These are phyloP conservation scores for Podospora bellae-mahoneyi DNA, from an alignment of 495 filamentous ascomycete species.

Conservation along the genomic window DNA sequence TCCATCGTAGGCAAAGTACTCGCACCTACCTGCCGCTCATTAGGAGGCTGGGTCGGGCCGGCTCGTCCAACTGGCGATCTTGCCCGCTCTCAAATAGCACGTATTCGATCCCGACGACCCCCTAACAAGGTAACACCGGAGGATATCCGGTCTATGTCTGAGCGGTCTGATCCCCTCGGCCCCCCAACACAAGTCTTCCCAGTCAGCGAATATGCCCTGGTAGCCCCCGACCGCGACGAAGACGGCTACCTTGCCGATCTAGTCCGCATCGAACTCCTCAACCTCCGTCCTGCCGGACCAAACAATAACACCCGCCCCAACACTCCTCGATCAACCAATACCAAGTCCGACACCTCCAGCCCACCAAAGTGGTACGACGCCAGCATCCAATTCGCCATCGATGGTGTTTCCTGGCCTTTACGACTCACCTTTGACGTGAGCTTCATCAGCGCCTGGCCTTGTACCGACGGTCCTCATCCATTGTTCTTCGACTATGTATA, in stretches of 20 bases:
- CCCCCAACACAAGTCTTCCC: conserved; percentile 55
- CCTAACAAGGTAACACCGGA: conserved; percentile 44
- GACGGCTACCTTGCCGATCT: conserved; percentile 48
- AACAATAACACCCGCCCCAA: conserved; percentile 20
- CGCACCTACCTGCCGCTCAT: conserved; percentile 66
- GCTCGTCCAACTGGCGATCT: conserved; percentile 60
- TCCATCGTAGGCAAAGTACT: conserved; percentile 74
- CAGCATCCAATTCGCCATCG: conserved; percentile 63
- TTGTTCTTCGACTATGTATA: conserved; percentile 66
- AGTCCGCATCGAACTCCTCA: conserved; percentile 62
- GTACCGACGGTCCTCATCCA: conserved; percentile 64
- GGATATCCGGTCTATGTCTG: conserved; percentile 56
- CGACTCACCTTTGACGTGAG: conserved; percentile 60
- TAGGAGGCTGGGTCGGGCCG: conserved; percentile 68
- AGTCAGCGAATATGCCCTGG: conserved; percentile 58
- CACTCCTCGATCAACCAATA: conserved; percentile 1
- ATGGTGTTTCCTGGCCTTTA: conserved; percentile 61
- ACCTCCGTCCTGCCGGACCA: conserved; percentile 37
- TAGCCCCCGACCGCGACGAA: conserved; percentile 48
- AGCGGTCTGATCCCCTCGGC: conserved; percentile 63
- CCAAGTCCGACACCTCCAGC: conserved; percentile 7
- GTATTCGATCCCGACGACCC: conserved; percentile 53
- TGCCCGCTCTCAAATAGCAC: conserved; percentile 58
- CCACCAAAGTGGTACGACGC: conserved; percentile 57
- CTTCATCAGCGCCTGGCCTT: conserved; percentile 65